Evolutionary conservation across 2,329 filamentous ascomycete genomes (phyloP).

Genomic region (Diaporthe vexans): DNA sequence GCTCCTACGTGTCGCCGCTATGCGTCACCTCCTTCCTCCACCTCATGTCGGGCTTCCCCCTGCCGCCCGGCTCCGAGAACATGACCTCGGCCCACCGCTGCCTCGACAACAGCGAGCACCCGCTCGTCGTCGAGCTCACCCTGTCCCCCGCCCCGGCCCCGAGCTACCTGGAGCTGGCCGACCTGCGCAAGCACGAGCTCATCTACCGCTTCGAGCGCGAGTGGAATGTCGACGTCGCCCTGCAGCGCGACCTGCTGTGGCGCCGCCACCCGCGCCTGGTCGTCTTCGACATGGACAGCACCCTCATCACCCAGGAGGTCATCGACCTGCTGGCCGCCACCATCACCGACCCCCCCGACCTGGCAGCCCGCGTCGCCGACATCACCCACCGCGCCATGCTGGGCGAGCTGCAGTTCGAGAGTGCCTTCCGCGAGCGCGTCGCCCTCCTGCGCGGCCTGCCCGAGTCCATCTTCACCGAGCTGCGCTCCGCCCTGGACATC

Average conservation of each 20-base stretch:
- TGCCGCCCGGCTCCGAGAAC: conserved; percentile 64
- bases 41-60: conserved; percentile 74
- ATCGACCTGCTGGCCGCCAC: conserved; percentile 94
- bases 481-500: conserved; percentile 82
- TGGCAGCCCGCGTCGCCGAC: conserved; percentile 85
- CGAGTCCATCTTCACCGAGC: conserved; percentile 81
- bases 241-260: conserved; percentile 81
- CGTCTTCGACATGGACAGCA: conserved; percentile 99
- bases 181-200: conserved; percentile 83
- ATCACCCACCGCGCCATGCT: conserved; percentile 97
- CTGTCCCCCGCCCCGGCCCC: conserved; percentile 72
- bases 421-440: conserved; percentile 85
- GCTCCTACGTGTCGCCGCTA: conserved; percentile 74
- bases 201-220: conserved; percentile 88
- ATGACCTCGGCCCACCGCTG: conserved; percentile 74
- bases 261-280: conserved; percentile 86
- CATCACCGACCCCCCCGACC: conserved; percentile 75
- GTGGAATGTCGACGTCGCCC: conserved; percentile 88
- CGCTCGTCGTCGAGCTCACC: conserved; percentile 76
- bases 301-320: conserved; percentile 95
- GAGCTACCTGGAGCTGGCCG: conserved; percentile 75
- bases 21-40: conserved; percentile 77
- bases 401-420: conserved; percentile 92
- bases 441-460: conserved; percentile 85
- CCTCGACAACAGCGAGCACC: conserved; percentile 71